Evolutionary conservation across 192 early-diverging fungal genomes (phyloP).

Genomic region (Umbelopsis sp.): DNA sequence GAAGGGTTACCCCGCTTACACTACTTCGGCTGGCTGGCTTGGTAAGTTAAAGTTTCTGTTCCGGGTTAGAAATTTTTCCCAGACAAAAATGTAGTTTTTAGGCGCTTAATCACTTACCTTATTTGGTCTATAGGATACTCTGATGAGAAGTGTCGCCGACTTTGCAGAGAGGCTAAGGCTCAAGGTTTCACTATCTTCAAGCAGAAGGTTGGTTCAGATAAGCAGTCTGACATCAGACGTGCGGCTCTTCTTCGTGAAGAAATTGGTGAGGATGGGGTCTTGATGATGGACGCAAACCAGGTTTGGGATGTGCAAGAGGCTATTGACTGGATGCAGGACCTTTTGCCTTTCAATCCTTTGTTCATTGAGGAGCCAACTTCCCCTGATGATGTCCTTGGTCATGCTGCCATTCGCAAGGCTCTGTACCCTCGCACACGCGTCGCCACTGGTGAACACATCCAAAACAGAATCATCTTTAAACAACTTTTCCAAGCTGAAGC

Average conservation of each 20-base stretch:
- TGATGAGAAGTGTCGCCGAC: slow-evolving; percentile 41
- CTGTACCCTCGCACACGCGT: slow-evolving; percentile 37
- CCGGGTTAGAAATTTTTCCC: background rate
- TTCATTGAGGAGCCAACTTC: slow-evolving; percentile 51
- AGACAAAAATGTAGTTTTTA: background rate
- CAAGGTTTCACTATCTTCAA: slow-evolving; percentile 50
- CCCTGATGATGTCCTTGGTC: slow-evolving; percentile 47
- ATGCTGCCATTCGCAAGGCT: slow-evolving; percentile 44
- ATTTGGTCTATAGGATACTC: slow-evolving; percentile 39
- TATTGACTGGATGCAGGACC: slow-evolving; percentile 50
- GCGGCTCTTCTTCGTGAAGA: slow-evolving; percentile 46
- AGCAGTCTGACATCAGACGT: slow-evolving; percentile 41
- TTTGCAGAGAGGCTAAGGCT: slow-evolving; percentile 38
- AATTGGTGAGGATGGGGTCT: slow-evolving; percentile 42
- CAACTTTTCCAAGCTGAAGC: slow-evolving; percentile 46
- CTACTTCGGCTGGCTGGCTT: slow-evolving; percentile 47
- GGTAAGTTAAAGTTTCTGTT: slow-evolving; percentile 27
- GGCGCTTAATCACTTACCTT: slow-evolving; percentile 4
- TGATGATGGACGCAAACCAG: slow-evolving; percentile 58
- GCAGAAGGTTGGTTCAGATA: slow-evolving; percentile 48
- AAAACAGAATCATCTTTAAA: slow-evolving; percentile 45
- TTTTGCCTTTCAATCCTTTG: slow-evolving; percentile 45
- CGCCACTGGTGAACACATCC: slow-evolving; percentile 45
- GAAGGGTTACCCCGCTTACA: slow-evolving; percentile 46
- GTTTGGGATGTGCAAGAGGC: slow-evolving; percentile 51